Percentiles rank a stretch among this genome's conserved stretches.
Evolutionary conservation across 225 moss, liverwort and hornwort genomes (phyloP).

Genomic region (Ulota crispa): DNA sequence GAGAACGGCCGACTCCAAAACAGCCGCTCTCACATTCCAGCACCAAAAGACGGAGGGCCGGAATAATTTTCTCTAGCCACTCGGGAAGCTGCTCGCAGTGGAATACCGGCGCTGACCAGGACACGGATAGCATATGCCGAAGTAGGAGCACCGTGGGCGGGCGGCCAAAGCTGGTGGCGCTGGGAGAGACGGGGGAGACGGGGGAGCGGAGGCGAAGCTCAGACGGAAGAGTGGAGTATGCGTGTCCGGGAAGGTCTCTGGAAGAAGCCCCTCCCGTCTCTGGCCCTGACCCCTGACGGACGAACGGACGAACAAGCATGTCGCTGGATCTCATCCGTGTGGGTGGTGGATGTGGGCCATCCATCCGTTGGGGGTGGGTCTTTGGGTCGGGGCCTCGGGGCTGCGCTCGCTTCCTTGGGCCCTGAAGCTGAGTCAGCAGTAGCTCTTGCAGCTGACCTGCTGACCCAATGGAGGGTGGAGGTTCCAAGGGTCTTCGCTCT

Average conservation of each 20-base stretch:
- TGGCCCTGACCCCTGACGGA: too few relatives aligned
- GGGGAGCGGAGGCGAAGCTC: background rate
- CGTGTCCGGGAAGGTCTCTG: background rate
- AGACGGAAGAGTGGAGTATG: background rate
- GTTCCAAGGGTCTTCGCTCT: too few relatives aligned
- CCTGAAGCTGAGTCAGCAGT: too few relatives aligned
- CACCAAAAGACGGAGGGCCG: background rate
- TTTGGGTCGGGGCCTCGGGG: too few relatives aligned
- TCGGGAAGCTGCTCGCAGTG: background rate
- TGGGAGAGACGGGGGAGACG: background rate
- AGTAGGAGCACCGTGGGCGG: too few relatives aligned
- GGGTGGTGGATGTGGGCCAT: too few relatives aligned
- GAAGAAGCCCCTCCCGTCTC: background rate
- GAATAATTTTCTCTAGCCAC: background rate
- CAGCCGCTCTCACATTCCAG: background rate
- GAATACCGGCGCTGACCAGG: background rate
- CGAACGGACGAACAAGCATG: too few relatives aligned
- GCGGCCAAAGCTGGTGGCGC: background rate
- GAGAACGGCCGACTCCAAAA: background rate
- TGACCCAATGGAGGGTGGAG: too few relatives aligned
- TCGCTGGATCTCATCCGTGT: too few relatives aligned
- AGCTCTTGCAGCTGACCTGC: too few relatives aligned
- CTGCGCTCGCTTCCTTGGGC: too few relatives aligned
- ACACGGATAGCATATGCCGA: background rate
- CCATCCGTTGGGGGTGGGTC: too few relatives aligned